Conservation (phyloP, 306 rosid species). For the Rosa lucieae region DNA sequence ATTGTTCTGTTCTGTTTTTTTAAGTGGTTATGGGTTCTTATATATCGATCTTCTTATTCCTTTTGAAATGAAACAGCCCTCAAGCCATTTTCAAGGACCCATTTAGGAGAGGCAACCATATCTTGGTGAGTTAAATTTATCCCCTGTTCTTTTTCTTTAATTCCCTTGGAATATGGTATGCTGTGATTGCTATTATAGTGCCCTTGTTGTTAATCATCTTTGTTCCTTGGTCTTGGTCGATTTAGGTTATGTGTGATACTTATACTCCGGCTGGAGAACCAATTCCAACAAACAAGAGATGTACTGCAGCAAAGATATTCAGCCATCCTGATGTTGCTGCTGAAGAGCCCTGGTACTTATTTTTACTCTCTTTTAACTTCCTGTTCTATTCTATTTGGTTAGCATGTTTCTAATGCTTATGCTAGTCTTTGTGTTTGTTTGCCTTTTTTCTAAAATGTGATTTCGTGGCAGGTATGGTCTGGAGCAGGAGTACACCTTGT, state of each 20-base stretch:
- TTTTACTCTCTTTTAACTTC: neutral
- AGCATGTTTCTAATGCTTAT: neutral
- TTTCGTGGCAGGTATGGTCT: slow-evolving; percentile 66
- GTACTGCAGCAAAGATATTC: slow-evolving; percentile 63
- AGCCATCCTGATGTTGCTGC: slow-evolving; percentile 60
- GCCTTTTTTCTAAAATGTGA: neutral
- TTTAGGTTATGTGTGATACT: slow-evolving; percentile 68
- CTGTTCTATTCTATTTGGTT: neutral
- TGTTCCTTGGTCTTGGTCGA: slow-evolving; percentile 9
- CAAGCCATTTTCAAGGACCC: slow-evolving; percentile 93
- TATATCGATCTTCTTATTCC: neutral
- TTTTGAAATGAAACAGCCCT: slow-evolving; percentile 48
- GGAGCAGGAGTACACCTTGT: slow-evolving; percentile 92
- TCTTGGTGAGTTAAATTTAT: slow-evolving; percentile 49
- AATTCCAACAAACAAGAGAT: slow-evolving; percentile 69
- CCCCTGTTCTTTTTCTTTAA: no score
- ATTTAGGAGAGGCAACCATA: slow-evolving; percentile 77
- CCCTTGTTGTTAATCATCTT: neutral
- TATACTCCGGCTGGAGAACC: slow-evolving; percentile 70
- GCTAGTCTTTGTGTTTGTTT: neutral
- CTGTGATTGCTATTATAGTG: neutral
- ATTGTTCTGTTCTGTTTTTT: neutral
- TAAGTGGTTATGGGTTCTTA: neutral
- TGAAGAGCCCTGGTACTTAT: slow-evolving; percentile 60
- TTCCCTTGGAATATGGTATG: neutral